Evolutionary conservation across 352 stramenopile species (phyloP).

Genomic region (Globisporangium splendens): DNA sequence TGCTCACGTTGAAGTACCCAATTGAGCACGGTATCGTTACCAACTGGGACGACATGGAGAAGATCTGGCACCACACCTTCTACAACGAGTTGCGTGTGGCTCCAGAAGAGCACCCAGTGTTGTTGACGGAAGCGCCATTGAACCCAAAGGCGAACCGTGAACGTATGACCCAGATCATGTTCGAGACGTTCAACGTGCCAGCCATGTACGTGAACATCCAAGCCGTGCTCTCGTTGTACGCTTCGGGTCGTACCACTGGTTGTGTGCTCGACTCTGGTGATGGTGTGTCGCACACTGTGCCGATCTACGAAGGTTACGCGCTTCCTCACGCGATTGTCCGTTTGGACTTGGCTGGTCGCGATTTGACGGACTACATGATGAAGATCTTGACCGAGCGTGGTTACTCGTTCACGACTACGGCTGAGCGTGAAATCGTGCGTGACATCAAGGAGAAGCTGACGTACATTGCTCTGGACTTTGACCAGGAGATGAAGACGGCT

Average conservation of each 20-base stretch:
- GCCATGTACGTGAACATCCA: conserved; percentile 89
- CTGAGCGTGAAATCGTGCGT: conserved; percentile 92
- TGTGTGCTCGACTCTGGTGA: conserved; percentile 82
- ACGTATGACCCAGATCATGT: conserved; percentile 95
- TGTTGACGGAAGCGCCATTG: conserved; percentile 92
- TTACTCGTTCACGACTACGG: conserved; percentile 93
- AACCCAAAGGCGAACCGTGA: conserved; percentile 92
- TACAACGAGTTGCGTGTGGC: conserved; percentile 95
- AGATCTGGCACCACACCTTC: conserved; percentile 98
- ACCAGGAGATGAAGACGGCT: conserved; percentile 42
- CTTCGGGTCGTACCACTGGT: conserved; percentile 87
- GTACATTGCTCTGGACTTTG: conserved; percentile 2
- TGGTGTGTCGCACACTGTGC: conserved; percentile 44
- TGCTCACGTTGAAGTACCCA: conserved; percentile 77
- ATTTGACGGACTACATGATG: conserved; percentile 96
- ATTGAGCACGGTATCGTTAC: conserved; percentile 97
- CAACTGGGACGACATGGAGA: conserved; percentile 98
- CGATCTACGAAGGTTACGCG: conserved; percentile 97
- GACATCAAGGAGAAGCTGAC: conserved; percentile 97
- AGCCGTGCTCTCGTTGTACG: conserved; percentile 88
- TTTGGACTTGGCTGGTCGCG: conserved; percentile 91
- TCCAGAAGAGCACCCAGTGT: conserved; percentile 95
- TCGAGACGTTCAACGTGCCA: conserved; percentile 93
- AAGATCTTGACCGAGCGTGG: conserved; percentile 94
- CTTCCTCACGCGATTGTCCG: conserved; percentile 93